Percentiles rank a stretch among this genome's conserved stretches.
phyloP scores from a whole-genome alignment of 345 rosid species.

The Gossypium bickii region DNA sequence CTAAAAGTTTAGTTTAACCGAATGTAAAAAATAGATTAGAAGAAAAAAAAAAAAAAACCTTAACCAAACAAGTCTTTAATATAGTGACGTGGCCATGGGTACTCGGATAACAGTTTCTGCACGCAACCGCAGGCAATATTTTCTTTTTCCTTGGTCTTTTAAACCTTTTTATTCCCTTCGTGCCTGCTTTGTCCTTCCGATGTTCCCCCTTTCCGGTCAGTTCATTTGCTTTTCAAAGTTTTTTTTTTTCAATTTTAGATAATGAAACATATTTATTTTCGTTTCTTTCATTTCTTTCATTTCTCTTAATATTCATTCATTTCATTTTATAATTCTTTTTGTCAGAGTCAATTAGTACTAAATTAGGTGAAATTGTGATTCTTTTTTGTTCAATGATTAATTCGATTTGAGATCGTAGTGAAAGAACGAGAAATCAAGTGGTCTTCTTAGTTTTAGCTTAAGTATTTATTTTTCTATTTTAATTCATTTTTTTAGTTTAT shows the following conservation, averaged over 20 bases:
- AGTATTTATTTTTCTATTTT: background rate
- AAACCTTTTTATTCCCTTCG: background rate
- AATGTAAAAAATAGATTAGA: background rate
- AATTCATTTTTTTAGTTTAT: background rate
- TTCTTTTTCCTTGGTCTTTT: background rate
- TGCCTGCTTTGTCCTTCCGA: background rate
- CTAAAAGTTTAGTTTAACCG: too few species aligned
- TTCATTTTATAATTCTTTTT: background rate
- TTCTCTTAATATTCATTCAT: background rate
- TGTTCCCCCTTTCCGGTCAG: constrained; percentile 6
- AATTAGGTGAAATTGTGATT: background rate
- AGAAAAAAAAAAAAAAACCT: background rate
- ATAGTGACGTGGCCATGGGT: background rate
- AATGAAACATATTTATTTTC: background rate
- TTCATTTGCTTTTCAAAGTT: background rate
- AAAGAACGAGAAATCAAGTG: background rate
- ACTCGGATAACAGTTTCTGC: background rate
- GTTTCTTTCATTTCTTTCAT: background rate
- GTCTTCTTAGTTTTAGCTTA: background rate
- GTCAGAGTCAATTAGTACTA: background rate
- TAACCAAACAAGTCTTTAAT: background rate
- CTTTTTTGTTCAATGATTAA: background rate
- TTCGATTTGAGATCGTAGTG: background rate
- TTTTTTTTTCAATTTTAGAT: background rate
- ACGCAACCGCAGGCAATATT: background rate